Evolutionary conservation across 2,329 filamentous ascomycete genomes (phyloP), one percentile per base, ranked within the genome.

Genomic region (Xylaria sp.): DNA sequence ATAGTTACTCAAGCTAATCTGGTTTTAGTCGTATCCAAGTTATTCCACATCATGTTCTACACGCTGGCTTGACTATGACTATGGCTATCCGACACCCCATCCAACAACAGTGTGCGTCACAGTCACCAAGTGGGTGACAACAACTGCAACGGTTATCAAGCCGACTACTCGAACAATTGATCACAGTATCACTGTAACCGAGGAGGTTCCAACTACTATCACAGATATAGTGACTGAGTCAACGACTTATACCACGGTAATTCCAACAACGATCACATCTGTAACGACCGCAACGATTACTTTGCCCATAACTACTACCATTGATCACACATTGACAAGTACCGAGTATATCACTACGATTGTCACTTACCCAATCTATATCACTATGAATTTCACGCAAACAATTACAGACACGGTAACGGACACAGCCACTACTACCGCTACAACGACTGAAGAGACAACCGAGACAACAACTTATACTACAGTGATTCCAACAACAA

Each of bases 401-500:
- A 71, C 64, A 20, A 40, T 58, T 7, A 68, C 62, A 10, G 33
- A 59, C 28, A 70, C 59, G 4, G 23, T 56, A 6, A 63, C 67
- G 31, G 42, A 61, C 42, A 67, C 58, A 20, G 13, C 42, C 13
- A 58, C 49, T 11, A 40, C 38, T 6, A 40, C 38, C 5, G 42
- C 44, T 15, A 73, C 73, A 65, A 33, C 33, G 1, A 65, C 67
- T 6, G 44, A 36, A 13, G 51, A 58, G 17, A 58, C 42, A 15
- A 69, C 67, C 42, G 36, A 63, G 11, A 71, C 67, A 28, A 69
- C 72, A 4, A 77, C 72, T 59, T 73, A 74, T 23, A 76, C 74
- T 4, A 72, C 72, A 6, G 38, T 69, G 6, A 60, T 75, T 28
- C 72, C 75, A 59, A 74, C 70, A 20, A 67, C 72, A n/a, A 72